Conservation (phyloP, 192 early-diverging fungal species). For the Phycomyces nitens region DNA sequence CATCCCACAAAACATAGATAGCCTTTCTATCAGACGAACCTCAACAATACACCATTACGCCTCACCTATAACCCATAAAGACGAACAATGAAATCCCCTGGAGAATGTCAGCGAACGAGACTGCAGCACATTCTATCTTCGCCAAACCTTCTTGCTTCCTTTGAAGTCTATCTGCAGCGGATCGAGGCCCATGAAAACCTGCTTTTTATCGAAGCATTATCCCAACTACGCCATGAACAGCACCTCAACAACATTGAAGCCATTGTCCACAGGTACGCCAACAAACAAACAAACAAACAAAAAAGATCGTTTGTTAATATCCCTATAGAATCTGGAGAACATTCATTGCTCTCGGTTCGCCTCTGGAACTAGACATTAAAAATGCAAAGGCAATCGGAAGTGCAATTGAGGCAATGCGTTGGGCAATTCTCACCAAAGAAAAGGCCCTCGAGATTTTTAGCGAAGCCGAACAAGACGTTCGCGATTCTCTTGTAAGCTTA, state of each 20-base stretch:
- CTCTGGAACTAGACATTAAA: conserved; percentile 28
- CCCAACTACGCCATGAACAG: conserved; percentile 17
- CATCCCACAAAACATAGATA: too few relatives aligned
- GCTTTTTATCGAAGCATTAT: conserved; percentile 32
- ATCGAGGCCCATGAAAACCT: conserved; percentile 29
- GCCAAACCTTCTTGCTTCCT: conserved; percentile 16
- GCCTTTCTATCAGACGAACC: too few relatives aligned
- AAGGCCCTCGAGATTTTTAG: conserved; percentile 7
- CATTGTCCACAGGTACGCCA: conserved; percentile 19
- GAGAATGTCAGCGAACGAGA: conserved; percentile 2
- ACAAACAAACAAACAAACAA: too few relatives aligned
- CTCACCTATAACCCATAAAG: too few relatives aligned
- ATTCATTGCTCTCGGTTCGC: conserved; percentile 22
- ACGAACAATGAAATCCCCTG: neutral
- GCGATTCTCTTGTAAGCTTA: conserved; percentile 18
- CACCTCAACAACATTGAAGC: conserved; percentile 3
- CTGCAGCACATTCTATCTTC: conserved; percentile 24
- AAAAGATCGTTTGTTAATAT: too few relatives aligned
- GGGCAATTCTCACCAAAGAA: conserved; percentile 8
- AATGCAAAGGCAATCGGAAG: conserved; percentile 10
- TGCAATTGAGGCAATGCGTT: conserved; percentile 8
- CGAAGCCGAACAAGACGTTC: conserved; percentile 23
- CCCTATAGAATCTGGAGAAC: conserved; percentile 35
- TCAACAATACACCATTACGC: too few relatives aligned
- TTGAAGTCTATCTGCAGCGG: conserved; percentile 21